Base-by-base conservation (phyloP, 345 rosid genomes). In the Brassica rapa region DNA sequence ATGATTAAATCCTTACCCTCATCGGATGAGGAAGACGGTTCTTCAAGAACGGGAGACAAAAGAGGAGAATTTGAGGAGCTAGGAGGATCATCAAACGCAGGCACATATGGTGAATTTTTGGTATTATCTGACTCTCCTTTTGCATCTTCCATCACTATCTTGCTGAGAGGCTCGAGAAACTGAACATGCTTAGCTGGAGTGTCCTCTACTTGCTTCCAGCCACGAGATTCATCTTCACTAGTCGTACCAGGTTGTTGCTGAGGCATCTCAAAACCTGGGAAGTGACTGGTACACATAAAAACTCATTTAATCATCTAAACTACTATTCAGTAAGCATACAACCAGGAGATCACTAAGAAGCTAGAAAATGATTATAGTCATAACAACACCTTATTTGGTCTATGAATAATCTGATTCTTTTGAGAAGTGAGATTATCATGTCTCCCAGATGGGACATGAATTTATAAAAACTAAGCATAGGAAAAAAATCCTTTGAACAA, bases 21-120 rank as follows among this genome's bases (percentile, higher is more conserved):
- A 39, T 97, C 93, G 74, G 84, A 66, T 53, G 99, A 95, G 61
- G 99, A 91, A 62, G 94, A 82, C 43, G 87, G 96, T 77, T 93
- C 99, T 88, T 93, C 99, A 71, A 61, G 86, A 83, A 91, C 96
- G 8, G 98, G 89, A 62, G 96, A 73, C 39, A 96, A 77, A 79
- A 82, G 88, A 76, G 89, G 91, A 68, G 93, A 84, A 85, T 84
- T 89, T 5, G 97, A 83, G 55, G 89, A 84, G 84, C 80, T 78
- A 4, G 90, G 89, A 4, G 90, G 89, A 65, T 85, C 97, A 82
- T 91, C 97, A 70, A 79, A 67, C 4, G 83, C 32, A 59, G 84
- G 68, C 16, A 81, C 25, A 82, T 88, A 85, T 71, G 91, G 64
- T 71, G 90, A 73, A 83, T 82, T 84, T 79, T 89, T 86, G 77